Percentiles rank a stretch among this genome's conserved stretches.
Evolutionary conservation across 768 basidiomycete genomes (phyloP).

Genomic region (Leccinum subgranulosum): DNA sequence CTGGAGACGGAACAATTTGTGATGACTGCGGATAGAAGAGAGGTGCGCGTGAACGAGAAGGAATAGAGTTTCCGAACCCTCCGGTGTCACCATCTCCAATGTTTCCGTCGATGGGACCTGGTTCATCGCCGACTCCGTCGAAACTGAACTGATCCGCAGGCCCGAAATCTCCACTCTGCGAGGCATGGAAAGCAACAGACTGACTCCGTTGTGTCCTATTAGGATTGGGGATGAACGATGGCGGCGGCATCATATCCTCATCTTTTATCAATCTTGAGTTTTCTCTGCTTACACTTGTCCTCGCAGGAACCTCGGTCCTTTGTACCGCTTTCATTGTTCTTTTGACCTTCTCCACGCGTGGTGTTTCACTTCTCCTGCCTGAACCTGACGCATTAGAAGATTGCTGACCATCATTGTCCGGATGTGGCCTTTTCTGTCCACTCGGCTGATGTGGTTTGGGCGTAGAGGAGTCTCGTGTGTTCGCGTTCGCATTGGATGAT

Average conservation of each 20-base stretch:
- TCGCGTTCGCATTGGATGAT: slow-evolving; percentile 15
- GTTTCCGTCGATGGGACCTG: slow-evolving; percentile 1
- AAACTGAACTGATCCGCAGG: slow-evolving; percentile 7
- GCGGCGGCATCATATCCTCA: slow-evolving; percentile 41
- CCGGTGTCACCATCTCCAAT: neutral
- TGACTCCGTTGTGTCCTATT: slow-evolving; percentile 11
- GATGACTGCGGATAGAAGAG: slow-evolving; percentile 27
- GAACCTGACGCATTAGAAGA: slow-evolving; percentile 29
- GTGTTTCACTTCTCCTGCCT: slow-evolving; percentile 30
- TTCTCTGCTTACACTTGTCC: slow-evolving; percentile 9
- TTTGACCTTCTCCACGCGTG: slow-evolving; percentile 45
- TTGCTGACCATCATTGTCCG: slow-evolving; percentile 21
- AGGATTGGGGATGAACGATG: slow-evolving; percentile 21
- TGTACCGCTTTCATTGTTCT: slow-evolving; percentile 38
- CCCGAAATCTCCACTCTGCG: slow-evolving; percentile 18
- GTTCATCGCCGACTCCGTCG: neutral
- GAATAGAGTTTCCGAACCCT: neutral
- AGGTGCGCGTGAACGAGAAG: slow-evolving; percentile 11
- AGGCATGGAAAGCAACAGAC: slow-evolving; percentile 10
- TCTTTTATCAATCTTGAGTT: slow-evolving; percentile 15
- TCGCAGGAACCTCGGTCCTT: slow-evolving; percentile 21
- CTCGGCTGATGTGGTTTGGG: slow-evolving; percentile 9
- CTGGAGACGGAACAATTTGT: slow-evolving; percentile 12
- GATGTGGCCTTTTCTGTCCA: slow-evolving; percentile 21
- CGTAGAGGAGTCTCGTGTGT: slow-evolving; percentile 16